These are phyloP conservation scores for Cercospora sp. DNA, from an alignment of 2,329 filamentous ascomycete genomes.

Conservation along the genomic window DNA sequence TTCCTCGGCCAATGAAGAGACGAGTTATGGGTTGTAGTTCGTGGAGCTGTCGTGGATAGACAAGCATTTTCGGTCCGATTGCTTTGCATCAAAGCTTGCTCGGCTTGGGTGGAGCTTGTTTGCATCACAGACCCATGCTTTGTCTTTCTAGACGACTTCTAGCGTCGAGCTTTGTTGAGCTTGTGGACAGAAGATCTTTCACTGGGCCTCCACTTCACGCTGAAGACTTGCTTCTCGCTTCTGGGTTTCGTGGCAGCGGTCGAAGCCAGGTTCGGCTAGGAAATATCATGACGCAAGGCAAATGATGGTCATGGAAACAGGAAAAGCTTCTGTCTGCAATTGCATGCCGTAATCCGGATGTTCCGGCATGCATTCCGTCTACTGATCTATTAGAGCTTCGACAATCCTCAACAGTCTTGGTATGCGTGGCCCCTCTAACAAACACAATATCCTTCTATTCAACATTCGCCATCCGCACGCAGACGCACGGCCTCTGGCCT, in stretches of 20 bases:
- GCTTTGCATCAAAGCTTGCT: constrained; percentile 6
- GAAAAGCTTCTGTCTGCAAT: too few species aligned
- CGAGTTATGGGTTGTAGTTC: neutral
- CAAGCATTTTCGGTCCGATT: constrained; percentile 20
- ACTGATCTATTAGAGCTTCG: too few species aligned
- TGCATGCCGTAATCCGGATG: neutral
- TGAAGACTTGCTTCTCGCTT: neutral
- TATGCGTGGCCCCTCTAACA: too few species aligned
- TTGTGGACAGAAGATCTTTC: neutral
- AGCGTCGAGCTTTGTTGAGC: neutral
- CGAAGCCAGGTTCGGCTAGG: neutral
- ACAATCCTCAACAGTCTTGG: too few species aligned
- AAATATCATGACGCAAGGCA: neutral
- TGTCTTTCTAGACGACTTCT: constrained; percentile 9
- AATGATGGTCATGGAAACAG: neutral
- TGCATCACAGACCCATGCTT: neutral
- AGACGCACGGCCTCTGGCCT: too few species aligned
- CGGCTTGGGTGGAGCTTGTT: constrained; percentile 16
- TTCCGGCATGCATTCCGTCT: neutral
- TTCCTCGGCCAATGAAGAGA: neutral
- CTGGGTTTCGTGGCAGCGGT: neutral
- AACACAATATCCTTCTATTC: too few species aligned
- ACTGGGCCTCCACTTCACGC: neutral
- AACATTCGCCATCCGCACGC: too few species aligned
- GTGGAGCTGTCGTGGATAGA: constrained; percentile 1